Evolutionary conservation across 2,329 filamentous ascomycete species (phyloP), one percentile per base, ranked within the genome.

Genomic region (Aspergillus chevalieri): DNA sequence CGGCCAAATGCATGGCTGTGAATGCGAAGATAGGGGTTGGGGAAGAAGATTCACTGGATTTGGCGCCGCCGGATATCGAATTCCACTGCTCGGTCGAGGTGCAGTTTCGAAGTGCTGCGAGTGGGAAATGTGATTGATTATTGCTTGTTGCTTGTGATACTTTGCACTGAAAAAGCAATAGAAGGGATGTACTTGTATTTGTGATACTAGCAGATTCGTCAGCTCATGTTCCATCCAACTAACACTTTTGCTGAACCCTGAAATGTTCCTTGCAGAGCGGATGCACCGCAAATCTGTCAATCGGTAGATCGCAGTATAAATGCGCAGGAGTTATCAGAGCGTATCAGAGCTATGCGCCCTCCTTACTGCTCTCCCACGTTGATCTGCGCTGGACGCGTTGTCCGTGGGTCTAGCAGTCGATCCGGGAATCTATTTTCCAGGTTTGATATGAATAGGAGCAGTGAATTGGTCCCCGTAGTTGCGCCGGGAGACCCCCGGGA

Each of bases 51-150:
- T n/a, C 39, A n/a, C 24, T 57, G 36, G 54, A 55, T n/a, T 43
- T 57, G 34, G 55, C 48, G 5, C 52, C 50, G 15, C 47, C 51
- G 34, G 36, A 50, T 38, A 48, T 53, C 38, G 38, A 50, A 14
- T 48, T 50, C 21, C 51, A 42, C n/a, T 42, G 45, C 15, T 39
- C 43, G n/a, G 47, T 58, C 12, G 21, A 48, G 7, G 50, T 51
- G 6, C 49, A 43, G 12, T 54, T 54, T 44, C 54, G 3, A 43
- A 59, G 38, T 12, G 38, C 26, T 30, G 26, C 10, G 9, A 30
- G 26, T 12, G 9, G 26, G 26, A 30, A 30, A 30, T 30, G 26
- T 12, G 9, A 30, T 30, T 30, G 26, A 30, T 28, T 10, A 4
- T 30, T 30, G 26, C 26, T 30, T 30, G 26, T 30, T 30, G 26